These are phyloP conservation scores for Phaeomoniella chlamydospora DNA, from an alignment of 2,329 filamentous ascomycete genomes.

Conservation along the genomic window DNA sequence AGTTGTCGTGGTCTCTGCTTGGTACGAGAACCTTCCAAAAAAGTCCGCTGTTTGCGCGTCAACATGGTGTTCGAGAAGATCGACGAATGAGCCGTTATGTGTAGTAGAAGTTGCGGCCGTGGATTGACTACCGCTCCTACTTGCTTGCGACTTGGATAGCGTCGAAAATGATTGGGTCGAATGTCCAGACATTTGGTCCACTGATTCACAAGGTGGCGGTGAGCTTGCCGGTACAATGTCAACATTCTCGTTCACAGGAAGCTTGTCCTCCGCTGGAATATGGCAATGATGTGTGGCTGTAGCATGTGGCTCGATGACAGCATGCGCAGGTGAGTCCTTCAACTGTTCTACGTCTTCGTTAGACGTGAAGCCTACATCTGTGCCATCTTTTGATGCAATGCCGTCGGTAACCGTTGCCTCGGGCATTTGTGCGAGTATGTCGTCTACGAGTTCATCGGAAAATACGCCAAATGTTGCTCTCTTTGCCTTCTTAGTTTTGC, in stretches of 20 bases:
- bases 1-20: background rate
- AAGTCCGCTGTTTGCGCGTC: constrained; percentile 19
- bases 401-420: background rate
- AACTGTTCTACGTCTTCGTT: too few relatives aligned
- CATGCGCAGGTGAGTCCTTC: too few relatives aligned
- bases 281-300: too few relatives aligned
- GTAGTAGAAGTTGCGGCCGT: background rate
- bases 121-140: background rate
- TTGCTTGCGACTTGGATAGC: constrained; percentile 1
- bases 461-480: constrained; percentile 32
- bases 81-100: constrained; percentile 14
- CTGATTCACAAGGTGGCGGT: background rate
- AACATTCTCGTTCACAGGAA: background rate
- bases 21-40: constrained; percentile 21
- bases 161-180: too few relatives aligned
- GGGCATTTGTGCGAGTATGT: constrained; percentile 9
- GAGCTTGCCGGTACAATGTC: background rate
- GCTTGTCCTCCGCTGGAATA: background rate
- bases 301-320: too few relatives aligned
- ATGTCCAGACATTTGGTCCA: too few relatives aligned
- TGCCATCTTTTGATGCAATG: background rate
- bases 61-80: constrained; percentile 21
- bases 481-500: constrained; percentile 23
- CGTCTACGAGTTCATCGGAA: constrained; percentile 37
- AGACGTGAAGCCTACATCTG: too few relatives aligned